phyloP scores from a whole-genome alignment of 768 basidiomycete genomes.

The Mycena maculata region DNA sequence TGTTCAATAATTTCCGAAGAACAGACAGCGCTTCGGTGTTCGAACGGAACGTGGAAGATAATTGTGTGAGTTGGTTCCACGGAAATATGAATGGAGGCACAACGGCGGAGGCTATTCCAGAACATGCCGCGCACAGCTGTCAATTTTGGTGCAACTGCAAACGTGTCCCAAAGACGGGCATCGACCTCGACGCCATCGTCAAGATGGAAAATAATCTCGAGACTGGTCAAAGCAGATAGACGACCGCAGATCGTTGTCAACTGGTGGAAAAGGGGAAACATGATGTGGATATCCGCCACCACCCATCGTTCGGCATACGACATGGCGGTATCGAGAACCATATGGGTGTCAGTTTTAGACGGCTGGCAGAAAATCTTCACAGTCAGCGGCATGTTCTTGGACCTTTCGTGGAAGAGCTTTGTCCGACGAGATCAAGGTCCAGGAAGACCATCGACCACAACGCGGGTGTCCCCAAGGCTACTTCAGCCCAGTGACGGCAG shows the following conservation, averaged over 20 bases:
- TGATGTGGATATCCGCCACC: background rate
- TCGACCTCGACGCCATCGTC: background rate
- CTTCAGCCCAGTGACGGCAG: conserved; percentile 11
- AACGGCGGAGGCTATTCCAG: too few relatives aligned
- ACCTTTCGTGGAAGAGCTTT: background rate
- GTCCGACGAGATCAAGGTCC: background rate
- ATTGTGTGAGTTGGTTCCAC: conserved; percentile 14
- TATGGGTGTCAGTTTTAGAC: background rate
- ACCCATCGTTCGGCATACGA: background rate
- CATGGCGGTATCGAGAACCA: background rate
- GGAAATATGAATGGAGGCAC: conserved; percentile 9
- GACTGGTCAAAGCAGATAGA: background rate
- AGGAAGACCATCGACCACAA: conserved; percentile 20
- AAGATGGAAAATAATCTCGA: too few relatives aligned
- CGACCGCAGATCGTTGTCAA: background rate
- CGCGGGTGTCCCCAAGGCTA: conserved; percentile 7
- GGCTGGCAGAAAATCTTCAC: conserved; percentile 8
- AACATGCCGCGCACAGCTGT: background rate
- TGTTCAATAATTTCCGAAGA: too few relatives aligned
- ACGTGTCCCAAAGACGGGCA: background rate
- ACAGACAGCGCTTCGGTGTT: conserved; percentile 10
- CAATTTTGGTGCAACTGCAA: background rate
- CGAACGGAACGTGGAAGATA: background rate
- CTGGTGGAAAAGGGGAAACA: background rate
- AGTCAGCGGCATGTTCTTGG: background rate